These are phyloP conservation scores for Cardamine resedifolia DNA, from an alignment of 345 rosid species.

Conservation along the genomic window DNA sequence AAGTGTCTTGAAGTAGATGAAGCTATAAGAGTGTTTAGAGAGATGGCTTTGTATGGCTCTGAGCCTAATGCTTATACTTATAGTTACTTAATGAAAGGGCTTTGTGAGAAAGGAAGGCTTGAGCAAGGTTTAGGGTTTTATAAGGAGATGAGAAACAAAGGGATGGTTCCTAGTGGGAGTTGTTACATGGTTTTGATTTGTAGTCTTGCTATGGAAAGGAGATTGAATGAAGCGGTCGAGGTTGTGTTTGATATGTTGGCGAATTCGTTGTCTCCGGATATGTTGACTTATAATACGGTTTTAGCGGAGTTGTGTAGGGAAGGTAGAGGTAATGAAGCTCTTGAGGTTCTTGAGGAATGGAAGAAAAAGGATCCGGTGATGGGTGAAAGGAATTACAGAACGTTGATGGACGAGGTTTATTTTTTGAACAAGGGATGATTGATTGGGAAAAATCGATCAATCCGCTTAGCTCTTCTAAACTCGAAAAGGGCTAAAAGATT, in stretches of 20 bases:
- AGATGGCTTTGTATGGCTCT: conserved; percentile 83
- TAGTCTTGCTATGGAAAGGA: conserved; percentile 66
- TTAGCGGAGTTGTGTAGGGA: conserved; percentile 72
- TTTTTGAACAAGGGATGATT: conserved; percentile 46
- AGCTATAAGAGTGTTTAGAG: conserved; percentile 65
- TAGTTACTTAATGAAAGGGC: conserved; percentile 69
- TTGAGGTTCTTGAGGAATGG: conserved; percentile 74
- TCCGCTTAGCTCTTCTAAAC: background rate
- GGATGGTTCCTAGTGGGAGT: conserved; percentile 59
- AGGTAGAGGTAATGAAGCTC: conserved; percentile 64
- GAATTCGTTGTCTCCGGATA: conserved; percentile 64
- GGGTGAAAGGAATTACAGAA: conserved; percentile 67
- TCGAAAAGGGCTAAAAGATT: background rate
- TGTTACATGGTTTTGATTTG: conserved; percentile 75
- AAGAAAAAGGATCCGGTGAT: conserved; percentile 61
- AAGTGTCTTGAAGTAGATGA: conserved; percentile 78
- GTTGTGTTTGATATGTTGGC: conserved; percentile 63
- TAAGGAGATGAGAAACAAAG: conserved; percentile 69
- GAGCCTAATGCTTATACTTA: conserved; percentile 69
- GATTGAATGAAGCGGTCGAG: conserved; percentile 53
- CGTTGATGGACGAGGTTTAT: conserved; percentile 57
- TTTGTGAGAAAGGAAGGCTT: conserved; percentile 77
- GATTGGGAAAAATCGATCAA: conserved; percentile 4
- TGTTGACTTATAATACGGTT: conserved; percentile 77
- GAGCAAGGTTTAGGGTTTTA: conserved; percentile 72